A percentile compares a stretch with the other conserved stretches of the same genome.
phyloP scores from a whole-genome alignment of 2,329 filamentous ascomycete species.

The Dactylellina parvicollis region DNA sequence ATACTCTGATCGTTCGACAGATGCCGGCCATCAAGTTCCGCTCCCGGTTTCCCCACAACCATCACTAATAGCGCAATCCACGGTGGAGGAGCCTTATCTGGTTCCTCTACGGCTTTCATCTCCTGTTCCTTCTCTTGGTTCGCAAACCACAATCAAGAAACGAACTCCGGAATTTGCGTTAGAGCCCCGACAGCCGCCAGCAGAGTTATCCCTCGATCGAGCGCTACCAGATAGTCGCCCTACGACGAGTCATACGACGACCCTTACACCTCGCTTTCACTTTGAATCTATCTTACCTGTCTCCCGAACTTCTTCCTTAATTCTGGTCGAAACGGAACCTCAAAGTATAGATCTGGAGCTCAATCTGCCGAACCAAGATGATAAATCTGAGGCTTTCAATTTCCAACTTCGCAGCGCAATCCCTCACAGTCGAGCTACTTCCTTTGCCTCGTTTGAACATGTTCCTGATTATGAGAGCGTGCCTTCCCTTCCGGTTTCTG shows the following conservation, averaged over 20 bases:
- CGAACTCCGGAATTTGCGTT: neutral
- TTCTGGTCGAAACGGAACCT: neutral
- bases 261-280: neutral
- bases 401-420: too few species aligned
- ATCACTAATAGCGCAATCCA: neutral
- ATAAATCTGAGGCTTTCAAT: too few species aligned
- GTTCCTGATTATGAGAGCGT: too few species aligned
- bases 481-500: slow-evolving; percentile 15
- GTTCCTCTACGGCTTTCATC: slow-evolving; percentile 5
- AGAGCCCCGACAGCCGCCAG: neutral
- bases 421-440: too few species aligned
- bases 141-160: neutral
- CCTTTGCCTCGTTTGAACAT: too few species aligned
- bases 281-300: neutral
- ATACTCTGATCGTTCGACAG: neutral
- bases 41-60: slow-evolving; percentile 24
- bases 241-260: neutral
- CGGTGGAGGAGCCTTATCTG: neutral
- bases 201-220: neutral
- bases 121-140: neutral
- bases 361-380: too few species aligned
- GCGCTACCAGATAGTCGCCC: slow-evolving; percentile 21
- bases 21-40: neutral
- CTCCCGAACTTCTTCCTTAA: slow-evolving; percentile 3
- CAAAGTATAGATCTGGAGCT: neutral